Base-by-base conservation (phyloP, 306 rosid genomes). In the Ceratonia siliqua region DNA sequence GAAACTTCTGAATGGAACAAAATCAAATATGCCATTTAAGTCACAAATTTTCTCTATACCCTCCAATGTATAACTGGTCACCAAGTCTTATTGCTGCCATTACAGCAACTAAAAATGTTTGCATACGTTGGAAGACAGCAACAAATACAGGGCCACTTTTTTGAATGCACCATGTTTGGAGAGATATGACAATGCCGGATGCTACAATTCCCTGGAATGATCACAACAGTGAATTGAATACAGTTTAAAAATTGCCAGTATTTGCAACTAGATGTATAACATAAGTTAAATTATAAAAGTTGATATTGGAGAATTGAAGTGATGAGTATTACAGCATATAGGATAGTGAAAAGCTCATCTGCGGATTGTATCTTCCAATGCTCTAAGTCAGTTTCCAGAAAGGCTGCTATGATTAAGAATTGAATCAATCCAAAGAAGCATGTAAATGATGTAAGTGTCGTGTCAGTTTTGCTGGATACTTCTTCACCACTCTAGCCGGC, bases 401-500 rank as follows among this genome's bases (percentile, higher is more conserved):
- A 75, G 13, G 87, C 90, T 66, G 90, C 91, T 43, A 87, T 91
- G 79, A 85, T 69, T 75, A 87, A 71, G 89, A 91, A 91, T 76
- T 91, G 90, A 45, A 91, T 76, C 89, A 91, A 83, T 77, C 96
- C 92, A 66, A 89, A 80, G 84, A 91, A 91, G 81, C 84, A 90
- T 52, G 90, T 85, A 49, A 83, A 84, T 12, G 92, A 85, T 3
- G 92, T 85, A 61, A 87, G 77, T 38, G 90, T 75, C 39, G 77
- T 38, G 90, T 75, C 39, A 91, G 84, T 73, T 85, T 88, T 10
- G 90, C 89, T 38, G 94, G 94, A 75, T 87, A 82, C 70, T 82
- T 87, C 79, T 80, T 88, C 83, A 85, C 80, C 50, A 89, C 84
- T 17, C 89, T 87, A 80, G 87, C 91, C 91, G 86, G 89, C 81